phyloP scores from a whole-genome alignment of 148 eudicot species.

The Rhododendron mucronatum region DNA sequence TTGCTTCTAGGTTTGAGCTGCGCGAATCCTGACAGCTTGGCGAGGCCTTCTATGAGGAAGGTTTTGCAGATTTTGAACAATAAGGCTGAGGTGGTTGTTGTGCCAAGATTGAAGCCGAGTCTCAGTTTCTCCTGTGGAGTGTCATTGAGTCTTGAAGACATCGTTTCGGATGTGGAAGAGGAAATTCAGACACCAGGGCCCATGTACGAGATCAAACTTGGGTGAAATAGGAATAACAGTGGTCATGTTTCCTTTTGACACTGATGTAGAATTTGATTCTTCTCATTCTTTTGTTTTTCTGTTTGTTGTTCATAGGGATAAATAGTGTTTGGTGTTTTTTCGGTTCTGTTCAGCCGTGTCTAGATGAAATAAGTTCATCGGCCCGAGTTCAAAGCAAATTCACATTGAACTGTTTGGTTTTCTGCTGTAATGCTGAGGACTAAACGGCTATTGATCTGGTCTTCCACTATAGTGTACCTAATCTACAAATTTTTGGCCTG shows the following conservation, averaged over 20 bases:
- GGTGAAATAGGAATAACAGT: background rate
- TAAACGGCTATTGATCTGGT: background rate
- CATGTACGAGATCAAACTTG: conserved; percentile 27
- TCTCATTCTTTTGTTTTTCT: background rate
- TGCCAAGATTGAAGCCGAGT: conserved; percentile 59
- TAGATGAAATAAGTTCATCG: background rate
- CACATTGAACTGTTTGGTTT: conserved; percentile 9
- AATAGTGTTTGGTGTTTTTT: background rate
- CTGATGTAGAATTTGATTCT: background rate
- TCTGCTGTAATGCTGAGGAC: background rate
- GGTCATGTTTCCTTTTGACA: background rate
- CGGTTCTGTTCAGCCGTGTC: background rate
- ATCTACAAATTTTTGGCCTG: background rate
- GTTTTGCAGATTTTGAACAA: conserved; percentile 66
- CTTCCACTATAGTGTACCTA: background rate
- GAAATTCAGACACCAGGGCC: conserved; percentile 5
- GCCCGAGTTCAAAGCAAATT: conserved; percentile 3
- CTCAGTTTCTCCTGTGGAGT: conserved; percentile 54
- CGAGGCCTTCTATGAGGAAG: conserved; percentile 76
- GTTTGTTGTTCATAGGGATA: background rate
- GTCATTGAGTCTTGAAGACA: conserved; percentile 54
- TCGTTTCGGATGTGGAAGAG: conserved; percentile 52
- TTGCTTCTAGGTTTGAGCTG: conserved; percentile 72
- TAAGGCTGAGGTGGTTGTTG: conserved; percentile 45
- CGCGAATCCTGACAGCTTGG: conserved; percentile 60